Evolutionary conservation across 176 grass and related monocot species (phyloP).

Genomic region (Zizania latifolia): DNA sequence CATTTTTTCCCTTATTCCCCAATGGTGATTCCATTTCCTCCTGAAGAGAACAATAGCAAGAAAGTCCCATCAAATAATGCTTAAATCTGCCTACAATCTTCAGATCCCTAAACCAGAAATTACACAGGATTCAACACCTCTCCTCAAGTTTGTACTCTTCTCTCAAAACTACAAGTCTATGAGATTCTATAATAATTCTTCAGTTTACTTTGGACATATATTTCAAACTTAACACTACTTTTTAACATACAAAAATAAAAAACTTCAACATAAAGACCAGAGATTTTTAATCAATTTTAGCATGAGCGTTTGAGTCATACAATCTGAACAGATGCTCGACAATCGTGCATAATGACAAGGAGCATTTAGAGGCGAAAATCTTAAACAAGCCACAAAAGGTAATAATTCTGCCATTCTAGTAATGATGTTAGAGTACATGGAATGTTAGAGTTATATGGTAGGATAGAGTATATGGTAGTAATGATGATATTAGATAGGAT

Average conservation of each 20-base stretch:
- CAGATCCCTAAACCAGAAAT: neutral
- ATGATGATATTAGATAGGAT: no score
- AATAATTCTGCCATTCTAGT: no score
- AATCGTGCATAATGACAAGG: neutral
- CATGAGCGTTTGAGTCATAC: neutral
- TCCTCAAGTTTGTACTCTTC: neutral
- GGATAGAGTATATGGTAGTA: no score
- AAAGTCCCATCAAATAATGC: neutral
- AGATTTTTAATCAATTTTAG: neutral
- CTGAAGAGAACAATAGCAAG: conserved; percentile 16
- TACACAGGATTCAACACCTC: neutral
- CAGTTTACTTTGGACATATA: neutral
- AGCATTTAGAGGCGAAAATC: neutral
- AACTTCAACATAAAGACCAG: neutral
- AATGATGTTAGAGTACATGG: no score
- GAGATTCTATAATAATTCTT: neutral
- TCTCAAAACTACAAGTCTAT: neutral
- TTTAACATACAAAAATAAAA: neutral
- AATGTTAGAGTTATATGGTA: no score
- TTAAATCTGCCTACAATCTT: neutral
- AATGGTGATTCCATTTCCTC: conserved; percentile 17
- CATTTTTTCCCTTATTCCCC: conserved; percentile 25
- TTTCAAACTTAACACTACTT: neutral
- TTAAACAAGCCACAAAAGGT: neutral
- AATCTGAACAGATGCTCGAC: neutral